These are phyloP conservation scores for Lachancea cidri DNA, from an alignment of 805 yeast species.

Conservation along the genomic window DNA sequence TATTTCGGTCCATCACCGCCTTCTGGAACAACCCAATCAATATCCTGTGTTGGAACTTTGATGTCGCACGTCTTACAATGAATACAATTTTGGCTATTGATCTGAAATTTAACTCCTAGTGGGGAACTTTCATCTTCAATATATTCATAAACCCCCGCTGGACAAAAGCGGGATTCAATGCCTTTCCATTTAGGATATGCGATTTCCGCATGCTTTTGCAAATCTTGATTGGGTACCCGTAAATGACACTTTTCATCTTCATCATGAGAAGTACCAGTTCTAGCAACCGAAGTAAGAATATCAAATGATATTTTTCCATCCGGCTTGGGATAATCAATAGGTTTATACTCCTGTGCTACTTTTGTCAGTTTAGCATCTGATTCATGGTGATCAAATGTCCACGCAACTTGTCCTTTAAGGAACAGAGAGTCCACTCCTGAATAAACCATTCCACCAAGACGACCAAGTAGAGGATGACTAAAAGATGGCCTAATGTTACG, in stretches of 20 bases:
- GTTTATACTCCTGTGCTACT: constrained; percentile 57
- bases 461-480: constrained; percentile 58
- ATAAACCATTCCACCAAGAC: constrained; percentile 74
- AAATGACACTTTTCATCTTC: constrained; percentile 92
- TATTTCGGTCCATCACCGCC: constrained; percentile 99
- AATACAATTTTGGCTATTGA: constrained; percentile 94
- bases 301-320: constrained; percentile 93
- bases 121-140: constrained; percentile 52
- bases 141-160: constrained; percentile 98
- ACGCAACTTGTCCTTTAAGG: constrained; percentile 75
- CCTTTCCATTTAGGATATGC: constrained; percentile 80
- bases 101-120: constrained; percentile 77
- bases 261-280: constrained; percentile 95
- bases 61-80: constrained; percentile 99
- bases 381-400: constrained; percentile 69
- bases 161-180: constrained; percentile 88
- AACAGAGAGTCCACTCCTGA: constrained; percentile 81
- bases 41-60: constrained; percentile 92
- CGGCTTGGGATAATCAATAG: constrained; percentile 91
- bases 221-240: constrained; percentile 58
- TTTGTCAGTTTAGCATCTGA: constrained; percentile 72
- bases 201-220: constrained; percentile 57
- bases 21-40: constrained; percentile 96
- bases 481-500: constrained; percentile 94
- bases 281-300: constrained; percentile 85